Evolutionary conservation across 768 basidiomycete species (phyloP), one percentile per base, ranked within the genome.

Genomic region (Gyrodon lividus): DNA sequence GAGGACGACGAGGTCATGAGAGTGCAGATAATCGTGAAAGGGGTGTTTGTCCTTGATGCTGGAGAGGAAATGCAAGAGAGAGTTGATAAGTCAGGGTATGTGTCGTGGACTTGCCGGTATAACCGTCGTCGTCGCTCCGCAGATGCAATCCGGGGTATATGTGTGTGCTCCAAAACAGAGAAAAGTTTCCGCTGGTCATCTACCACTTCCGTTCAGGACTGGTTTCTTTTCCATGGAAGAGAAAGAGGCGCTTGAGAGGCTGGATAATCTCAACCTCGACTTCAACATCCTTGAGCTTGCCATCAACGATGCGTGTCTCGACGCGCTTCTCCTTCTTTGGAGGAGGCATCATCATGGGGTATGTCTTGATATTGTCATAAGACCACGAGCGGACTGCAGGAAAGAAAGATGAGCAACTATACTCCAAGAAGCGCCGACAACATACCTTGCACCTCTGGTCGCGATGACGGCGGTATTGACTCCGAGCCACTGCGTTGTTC

Each of bases 321-420:
- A 73, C 65, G 45, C 73, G 73, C 56, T 71, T 71, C 70, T 82
- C 80, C 64, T 73, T 83, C 70, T 76, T 76, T 39, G 74, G 70
- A n/a, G 78, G 80, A 33, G 78, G 69, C 53, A 65, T 65, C 67
- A 68, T 73, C 52, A 81, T 71, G 14, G 83, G 81, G 58, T 89
- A 89, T 3, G 83, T 86, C 62, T 76, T 78, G 54, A 86, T 66
- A 56, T 84, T 84, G 59, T 87, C 86, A 60, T 88, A 89, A 2
- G 86, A 87, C 86, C 85, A 88, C 2, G 87, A 82, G 24, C 84
- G 84, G 12, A 72, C 86, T 87, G 51, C 19, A 37, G 42, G 26
- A n/a, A 17, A 6, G 26, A n/a, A 17, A 6, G 0, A 35, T 64
- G 30, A 56, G 63, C 8, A 24, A 49, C 9, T 34, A 22, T 19